Conservation (phyloP, 1,284 basidiomycete species). For the Peniophora sp. region DNA sequence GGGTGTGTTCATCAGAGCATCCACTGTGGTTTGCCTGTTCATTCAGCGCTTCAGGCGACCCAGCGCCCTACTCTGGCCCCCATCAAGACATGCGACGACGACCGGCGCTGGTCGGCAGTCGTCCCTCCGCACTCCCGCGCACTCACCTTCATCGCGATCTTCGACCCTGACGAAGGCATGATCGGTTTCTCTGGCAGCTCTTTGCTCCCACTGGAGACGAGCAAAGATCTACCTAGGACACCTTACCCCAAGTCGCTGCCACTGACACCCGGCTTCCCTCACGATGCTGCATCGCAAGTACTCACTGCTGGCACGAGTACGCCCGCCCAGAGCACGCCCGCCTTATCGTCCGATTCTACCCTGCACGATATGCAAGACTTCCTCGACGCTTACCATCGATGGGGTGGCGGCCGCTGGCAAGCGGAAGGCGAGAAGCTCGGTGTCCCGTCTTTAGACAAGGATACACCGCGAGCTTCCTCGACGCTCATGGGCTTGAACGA, state of each 20-base stretch:
- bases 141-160: constrained; percentile 50
- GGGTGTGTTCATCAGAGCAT: too few relatives aligned
- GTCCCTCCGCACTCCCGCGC: constrained; percentile 41
- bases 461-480: constrained; percentile 22
- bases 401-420: constrained; percentile 7
- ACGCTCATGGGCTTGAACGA: constrained; percentile 24
- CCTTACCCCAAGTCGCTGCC: constrained; percentile 8
- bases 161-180: constrained; percentile 49
- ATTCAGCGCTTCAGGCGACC: too few relatives aligned
- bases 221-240: neutral
- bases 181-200: constrained; percentile 45
- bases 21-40: too few relatives aligned
- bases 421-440: constrained; percentile 8
- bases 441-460: neutral
- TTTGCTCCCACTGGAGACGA: constrained; percentile 29
- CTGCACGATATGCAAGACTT: constrained; percentile 20
- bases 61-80: neutral
- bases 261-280: constrained; percentile 13
- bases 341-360: constrained; percentile 8
- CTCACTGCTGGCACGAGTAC: constrained; percentile 19
- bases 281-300: constrained; percentile 29
- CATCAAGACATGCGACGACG: constrained; percentile 4
- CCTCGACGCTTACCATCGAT: constrained; percentile 21
- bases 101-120: constrained; percentile 40
- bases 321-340: constrained; percentile 9